Evolutionary conservation across 2,329 filamentous ascomycete species (phyloP).

Genomic region (Neonectria punicea): DNA sequence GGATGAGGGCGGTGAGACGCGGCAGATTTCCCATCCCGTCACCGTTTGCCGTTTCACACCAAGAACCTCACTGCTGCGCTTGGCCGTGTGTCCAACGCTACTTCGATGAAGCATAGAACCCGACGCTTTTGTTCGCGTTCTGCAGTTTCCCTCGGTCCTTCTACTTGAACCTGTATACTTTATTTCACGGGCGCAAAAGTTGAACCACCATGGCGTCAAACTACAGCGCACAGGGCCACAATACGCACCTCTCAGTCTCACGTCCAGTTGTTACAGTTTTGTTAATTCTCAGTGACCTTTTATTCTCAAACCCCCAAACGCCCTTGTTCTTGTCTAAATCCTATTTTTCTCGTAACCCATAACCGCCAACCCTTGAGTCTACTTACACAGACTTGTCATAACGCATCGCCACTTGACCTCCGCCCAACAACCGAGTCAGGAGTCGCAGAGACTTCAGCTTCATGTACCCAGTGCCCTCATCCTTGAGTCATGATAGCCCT

Average conservation of each 20-base stretch:
- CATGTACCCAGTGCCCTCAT: not conserved
- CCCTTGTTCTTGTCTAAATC: slow-evolving; percentile 24
- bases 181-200: not conserved
- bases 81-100: not conserved
- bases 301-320: slow-evolving; percentile 10
- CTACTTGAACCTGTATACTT: not conserved
- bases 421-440: not conserved
- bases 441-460: not conserved
- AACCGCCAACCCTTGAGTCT: not conserved
- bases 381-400: not conserved
- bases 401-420: not conserved
- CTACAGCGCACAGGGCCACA: not conserved
- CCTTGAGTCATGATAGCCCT: not conserved
- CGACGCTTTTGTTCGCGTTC: not conserved
- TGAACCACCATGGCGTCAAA: not conserved
- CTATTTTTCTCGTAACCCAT: slow-evolving; percentile 9
- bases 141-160: not conserved
- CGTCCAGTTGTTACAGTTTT: not conserved
- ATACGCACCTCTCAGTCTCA: not conserved
- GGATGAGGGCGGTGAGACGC: slow-evolving; percentile 50
- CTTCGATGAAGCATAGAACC: not conserved
- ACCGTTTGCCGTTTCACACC: slow-evolving; percentile 1
- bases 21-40: slow-evolving; percentile 48
- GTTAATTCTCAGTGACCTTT: not conserved
- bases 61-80: slow-evolving; percentile 5